phyloP scores from a whole-genome alignment of 495 filamentous ascomycete genomes.

The Lasiosphaeria ovina region DNA sequence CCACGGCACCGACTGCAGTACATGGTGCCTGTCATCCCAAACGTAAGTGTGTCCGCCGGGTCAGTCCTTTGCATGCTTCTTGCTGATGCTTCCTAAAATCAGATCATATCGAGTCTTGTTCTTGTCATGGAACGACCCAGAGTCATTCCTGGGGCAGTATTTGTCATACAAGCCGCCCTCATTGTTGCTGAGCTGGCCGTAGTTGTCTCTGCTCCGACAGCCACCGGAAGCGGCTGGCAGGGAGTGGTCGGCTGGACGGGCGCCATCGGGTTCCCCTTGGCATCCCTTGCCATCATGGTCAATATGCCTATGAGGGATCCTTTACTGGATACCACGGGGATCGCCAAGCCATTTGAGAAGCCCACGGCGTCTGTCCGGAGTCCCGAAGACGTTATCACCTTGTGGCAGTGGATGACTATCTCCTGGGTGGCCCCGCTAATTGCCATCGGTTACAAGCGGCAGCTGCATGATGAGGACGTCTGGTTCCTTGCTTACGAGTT shows the following conservation, averaged over 20 bases:
- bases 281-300: conserved; percentile 53
- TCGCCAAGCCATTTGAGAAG: conserved; percentile 55
- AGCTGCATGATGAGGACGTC: conserved; percentile 73
- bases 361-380: conserved; percentile 64
- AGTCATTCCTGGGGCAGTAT: conserved; percentile 23
- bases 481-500: conserved; percentile 75
- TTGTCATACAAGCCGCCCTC: conserved; percentile 22
- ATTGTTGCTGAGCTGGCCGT: conserved; percentile 20
- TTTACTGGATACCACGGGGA: conserved; percentile 54
- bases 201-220: conserved; percentile 13
- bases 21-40: conserved; percentile 23
- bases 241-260: conserved; percentile 8
- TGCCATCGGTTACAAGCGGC: conserved; percentile 54
- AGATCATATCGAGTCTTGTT: conserved; percentile 25
- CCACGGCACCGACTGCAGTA: conserved; percentile 11
- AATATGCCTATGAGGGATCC: conserved; percentile 72
- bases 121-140: conserved; percentile 28
- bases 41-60: conserved; percentile 16
- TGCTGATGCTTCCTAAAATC: background rate
- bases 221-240: conserved; percentile 7
- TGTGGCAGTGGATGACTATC: conserved; percentile 80
- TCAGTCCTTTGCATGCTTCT: background rate
- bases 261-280: conserved; percentile 18
- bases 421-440: conserved; percentile 81
- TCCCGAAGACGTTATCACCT: conserved; percentile 75